Percentiles rank a stretch among this genome's conserved stretches.
These are phyloP conservation scores for Ophiobolus disseminans DNA, from an alignment of 2,329 filamentous ascomycete genomes.

Conservation along the genomic window DNA sequence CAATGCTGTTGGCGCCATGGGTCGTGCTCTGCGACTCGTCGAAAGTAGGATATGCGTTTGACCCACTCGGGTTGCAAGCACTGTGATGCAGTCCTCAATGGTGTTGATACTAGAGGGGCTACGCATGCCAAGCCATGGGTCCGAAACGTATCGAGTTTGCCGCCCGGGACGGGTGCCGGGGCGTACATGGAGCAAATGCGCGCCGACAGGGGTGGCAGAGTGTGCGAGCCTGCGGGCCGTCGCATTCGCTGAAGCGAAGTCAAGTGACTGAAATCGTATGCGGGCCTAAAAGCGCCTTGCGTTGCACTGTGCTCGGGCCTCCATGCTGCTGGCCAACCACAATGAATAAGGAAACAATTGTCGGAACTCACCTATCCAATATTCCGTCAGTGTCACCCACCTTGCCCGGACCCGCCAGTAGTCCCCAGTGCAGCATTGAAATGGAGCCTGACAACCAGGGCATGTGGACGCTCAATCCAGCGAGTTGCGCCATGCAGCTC, in stretches of 20 bases:
- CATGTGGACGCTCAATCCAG: slow-evolving; percentile 81
- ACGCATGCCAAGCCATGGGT: slow-evolving; percentile 37
- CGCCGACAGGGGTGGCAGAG: slow-evolving; percentile 39
- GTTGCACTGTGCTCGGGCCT: slow-evolving; percentile 34
- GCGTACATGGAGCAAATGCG: slow-evolving; percentile 43
- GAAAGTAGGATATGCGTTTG: not conserved
- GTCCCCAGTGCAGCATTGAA: slow-evolving; percentile 76
- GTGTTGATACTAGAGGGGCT: slow-evolving; percentile 20
- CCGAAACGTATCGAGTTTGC: slow-evolving; percentile 45
- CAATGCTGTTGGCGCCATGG: slow-evolving; percentile 13
- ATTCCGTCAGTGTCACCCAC: slow-evolving; percentile 77
- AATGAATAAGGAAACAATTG: slow-evolving; percentile 31
- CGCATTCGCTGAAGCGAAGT: slow-evolving; percentile 56
- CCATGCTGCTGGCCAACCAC: slow-evolving; percentile 42
- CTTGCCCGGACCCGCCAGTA: slow-evolving; percentile 75
- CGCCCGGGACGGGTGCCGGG: slow-evolving; percentile 47
- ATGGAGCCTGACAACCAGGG: slow-evolving; percentile 84
- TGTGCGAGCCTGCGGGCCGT: slow-evolving; percentile 47
- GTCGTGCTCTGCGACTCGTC: slow-evolving; percentile 10
- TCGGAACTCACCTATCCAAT: slow-evolving; percentile 84
- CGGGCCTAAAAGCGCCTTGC: slow-evolving; percentile 52
- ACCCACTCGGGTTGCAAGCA: slow-evolving; percentile 20
- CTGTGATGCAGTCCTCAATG: slow-evolving; percentile 18
- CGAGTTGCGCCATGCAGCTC: slow-evolving; percentile 73
- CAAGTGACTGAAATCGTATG: slow-evolving; percentile 68